A percentile compares a stretch with the other conserved stretches of the same genome.
Evolutionary conservation across 2,329 filamentous ascomycete genomes (phyloP).

Genomic region (Cytospora piceicola): DNA sequence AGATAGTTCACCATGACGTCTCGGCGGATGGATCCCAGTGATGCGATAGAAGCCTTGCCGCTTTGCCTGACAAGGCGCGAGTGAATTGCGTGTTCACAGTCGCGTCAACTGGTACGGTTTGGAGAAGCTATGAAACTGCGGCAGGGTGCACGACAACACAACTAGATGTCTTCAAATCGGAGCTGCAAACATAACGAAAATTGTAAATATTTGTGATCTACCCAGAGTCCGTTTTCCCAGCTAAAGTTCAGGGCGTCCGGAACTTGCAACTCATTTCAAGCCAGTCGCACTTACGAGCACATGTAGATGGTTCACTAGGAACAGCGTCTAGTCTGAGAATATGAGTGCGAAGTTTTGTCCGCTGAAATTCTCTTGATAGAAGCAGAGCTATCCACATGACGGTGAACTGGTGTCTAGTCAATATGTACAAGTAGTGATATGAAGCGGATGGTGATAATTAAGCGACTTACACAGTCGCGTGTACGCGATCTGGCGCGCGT

Average conservation of each 20-base stretch:
- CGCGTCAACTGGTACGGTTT: too few species aligned
- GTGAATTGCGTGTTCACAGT: neutral
- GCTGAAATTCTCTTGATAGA: neutral
- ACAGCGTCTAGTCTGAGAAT: neutral
- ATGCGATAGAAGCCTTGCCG: slow-evolving; percentile 2
- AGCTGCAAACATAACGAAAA: neutral
- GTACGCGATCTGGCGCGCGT: too few species aligned
- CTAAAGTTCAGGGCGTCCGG: neutral
- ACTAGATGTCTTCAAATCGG: too few species aligned
- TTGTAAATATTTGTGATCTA: neutral
- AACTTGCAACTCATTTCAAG: neutral
- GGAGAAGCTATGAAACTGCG: too few species aligned
- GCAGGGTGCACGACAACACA: too few species aligned
- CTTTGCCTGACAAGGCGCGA: neutral
- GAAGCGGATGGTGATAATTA: too few species aligned
- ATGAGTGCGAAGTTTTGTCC: neutral
- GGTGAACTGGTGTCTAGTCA: neutral
- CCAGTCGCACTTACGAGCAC: neutral
- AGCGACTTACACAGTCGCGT: too few species aligned
- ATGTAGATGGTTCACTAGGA: neutral
- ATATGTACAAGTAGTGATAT: neutral
- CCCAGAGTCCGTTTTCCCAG: neutral
- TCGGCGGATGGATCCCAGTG: slow-evolving; percentile 39
- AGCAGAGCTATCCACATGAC: neutral
- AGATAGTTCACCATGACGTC: slow-evolving; percentile 69